Evolutionary conservation across 2,329 filamentous ascomycete species (phyloP).

Genomic region (Aschersonia sp.): DNA sequence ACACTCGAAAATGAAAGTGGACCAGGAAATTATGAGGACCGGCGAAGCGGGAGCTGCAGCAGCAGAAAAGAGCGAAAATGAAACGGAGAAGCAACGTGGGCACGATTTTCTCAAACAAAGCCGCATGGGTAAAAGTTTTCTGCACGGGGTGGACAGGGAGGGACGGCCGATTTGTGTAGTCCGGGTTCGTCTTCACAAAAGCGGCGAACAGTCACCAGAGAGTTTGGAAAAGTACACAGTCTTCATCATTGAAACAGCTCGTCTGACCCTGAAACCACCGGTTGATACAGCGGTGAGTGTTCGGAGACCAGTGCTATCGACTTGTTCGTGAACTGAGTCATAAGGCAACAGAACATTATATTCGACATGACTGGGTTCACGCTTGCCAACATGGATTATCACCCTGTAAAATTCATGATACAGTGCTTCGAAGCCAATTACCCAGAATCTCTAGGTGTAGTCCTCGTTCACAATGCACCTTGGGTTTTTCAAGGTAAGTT

Average conservation of each 20-base stretch:
- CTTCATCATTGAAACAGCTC: slow-evolving; percentile 86
- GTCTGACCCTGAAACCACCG: slow-evolving; percentile 63
- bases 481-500: slow-evolving; percentile 82
- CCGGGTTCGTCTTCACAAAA: slow-evolving; percentile 65
- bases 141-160: slow-evolving; percentile 74
- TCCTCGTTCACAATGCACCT: slow-evolving; percentile 88
- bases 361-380: slow-evolving; percentile 96
- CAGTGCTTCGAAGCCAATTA: slow-evolving; percentile 99
- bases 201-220: slow-evolving; percentile 68
- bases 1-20: slow-evolving; percentile 66
- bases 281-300: slow-evolving; percentile 78
- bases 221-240: slow-evolving; percentile 82
- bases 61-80: slow-evolving; percentile 39
- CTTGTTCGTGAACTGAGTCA: not conserved
- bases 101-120: slow-evolving; percentile 73
- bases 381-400: slow-evolving; percentile 95
- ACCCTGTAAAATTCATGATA: slow-evolving; percentile 97
- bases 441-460: slow-evolving; percentile 76
- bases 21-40: slow-evolving; percentile 69
- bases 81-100: slow-evolving; percentile 47
- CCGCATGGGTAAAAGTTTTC: slow-evolving; percentile 80
- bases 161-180: slow-evolving; percentile 81
- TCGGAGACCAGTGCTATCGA: not conserved
- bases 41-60: slow-evolving; percentile 56
- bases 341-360: slow-evolving; percentile 56